Evolutionary conservation across 1,139 yeast species (phyloP).

Genomic region (Saccharomycopsis crataegensis): DNA sequence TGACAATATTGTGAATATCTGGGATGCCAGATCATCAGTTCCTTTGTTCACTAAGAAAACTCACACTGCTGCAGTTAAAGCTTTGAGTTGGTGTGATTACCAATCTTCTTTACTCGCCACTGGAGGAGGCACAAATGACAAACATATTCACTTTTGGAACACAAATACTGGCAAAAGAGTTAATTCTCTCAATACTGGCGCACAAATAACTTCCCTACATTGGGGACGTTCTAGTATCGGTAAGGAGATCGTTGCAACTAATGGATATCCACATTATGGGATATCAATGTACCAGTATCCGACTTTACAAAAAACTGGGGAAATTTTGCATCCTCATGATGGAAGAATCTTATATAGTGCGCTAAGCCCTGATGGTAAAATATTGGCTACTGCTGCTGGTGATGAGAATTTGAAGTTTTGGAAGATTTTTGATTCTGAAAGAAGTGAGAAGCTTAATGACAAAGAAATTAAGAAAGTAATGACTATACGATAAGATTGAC

Average conservation of each 20-base stretch:
- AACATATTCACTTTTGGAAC: constrained; percentile 91
- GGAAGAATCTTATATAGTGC: constrained; percentile 80
- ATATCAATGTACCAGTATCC: constrained; percentile 84
- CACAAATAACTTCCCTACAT: constrained; percentile 85
- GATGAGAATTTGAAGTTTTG: constrained; percentile 96
- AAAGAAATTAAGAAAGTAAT: constrained; percentile 31
- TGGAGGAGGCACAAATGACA: constrained; percentile 94
- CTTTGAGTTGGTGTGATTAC: constrained; percentile 92
- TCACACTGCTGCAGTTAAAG: constrained; percentile 94
- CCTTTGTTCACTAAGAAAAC: constrained; percentile 73
- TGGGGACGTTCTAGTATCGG: constrained; percentile 80
- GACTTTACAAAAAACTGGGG: constrained; percentile 80
- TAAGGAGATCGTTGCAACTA: constrained; percentile 85
- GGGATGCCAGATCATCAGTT: constrained; percentile 76
- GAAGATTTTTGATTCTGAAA: constrained; percentile 70
- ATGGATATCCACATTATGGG: constrained; percentile 87
- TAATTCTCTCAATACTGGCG: constrained; percentile 83
- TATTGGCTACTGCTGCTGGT: constrained; percentile 90
- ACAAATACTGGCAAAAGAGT: constrained; percentile 83
- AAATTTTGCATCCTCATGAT: constrained; percentile 82
- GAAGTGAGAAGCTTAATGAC: constrained; percentile 25
- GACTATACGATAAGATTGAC: constrained; percentile 28
- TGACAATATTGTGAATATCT: constrained; percentile 85
- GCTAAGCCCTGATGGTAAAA: constrained; percentile 82
- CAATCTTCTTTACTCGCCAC: constrained; percentile 79